Conservation (phyloP, 2,329 filamentous ascomycete species). For the Dactylellina leptospora region DNA sequence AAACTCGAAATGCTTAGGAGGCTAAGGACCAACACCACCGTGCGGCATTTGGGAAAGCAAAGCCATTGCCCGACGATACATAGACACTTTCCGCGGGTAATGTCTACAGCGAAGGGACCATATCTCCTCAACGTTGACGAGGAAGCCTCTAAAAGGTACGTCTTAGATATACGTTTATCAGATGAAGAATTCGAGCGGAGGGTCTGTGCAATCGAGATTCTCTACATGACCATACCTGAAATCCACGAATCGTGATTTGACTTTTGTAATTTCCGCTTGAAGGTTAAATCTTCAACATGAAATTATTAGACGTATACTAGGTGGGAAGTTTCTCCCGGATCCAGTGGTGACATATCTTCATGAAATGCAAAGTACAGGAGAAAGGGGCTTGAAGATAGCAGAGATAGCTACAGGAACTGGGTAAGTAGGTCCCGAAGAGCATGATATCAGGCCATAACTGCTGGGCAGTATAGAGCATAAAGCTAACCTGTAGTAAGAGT, state of each 20-base stretch:
- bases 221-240: no score
- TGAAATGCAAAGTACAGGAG: neutral
- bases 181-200: no score
- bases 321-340: conserved; percentile 25
- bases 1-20: no score
- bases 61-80: no score
- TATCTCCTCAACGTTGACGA: conserved; percentile 42
- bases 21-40: neutral
- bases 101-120: conserved; percentile 21
- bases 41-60: neutral
- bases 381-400: conserved; percentile 25
- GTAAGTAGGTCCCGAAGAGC: conserved; percentile 13
- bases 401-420: conserved; percentile 44
- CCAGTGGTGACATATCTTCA: conserved; percentile 12
- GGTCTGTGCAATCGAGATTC: no score
- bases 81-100: no score
- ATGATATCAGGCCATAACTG: neutral
- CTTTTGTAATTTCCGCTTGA: neutral
- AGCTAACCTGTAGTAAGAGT: conserved; percentile 1
- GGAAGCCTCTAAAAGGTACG: conserved; percentile 41
- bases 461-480: neutral
- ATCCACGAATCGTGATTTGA: neutral
- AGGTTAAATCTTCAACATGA: conserved; percentile 45
- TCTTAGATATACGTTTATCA: neutral
- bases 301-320: conserved; percentile 30